Base-by-base conservation (phyloP, 192 early-diverging fungal species). In the Oehlia diaphana region DNA sequence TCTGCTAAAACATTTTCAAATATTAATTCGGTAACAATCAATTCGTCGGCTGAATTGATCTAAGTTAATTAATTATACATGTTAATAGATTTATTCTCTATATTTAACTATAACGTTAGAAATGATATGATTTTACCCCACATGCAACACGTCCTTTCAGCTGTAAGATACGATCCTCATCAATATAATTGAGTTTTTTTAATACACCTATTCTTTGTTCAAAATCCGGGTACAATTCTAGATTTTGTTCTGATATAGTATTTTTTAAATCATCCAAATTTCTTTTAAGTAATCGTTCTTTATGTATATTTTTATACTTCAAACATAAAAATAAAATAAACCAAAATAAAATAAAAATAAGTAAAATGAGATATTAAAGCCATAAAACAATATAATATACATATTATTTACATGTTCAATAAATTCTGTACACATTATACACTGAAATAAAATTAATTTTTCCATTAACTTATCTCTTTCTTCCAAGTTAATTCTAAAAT, bases 71-170 rank as follows among this genome's bases (percentile, higher is more conserved):
- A 79, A n/a, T 58, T 23, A 19, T 9, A 19, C 2, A 50, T 19
- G 84, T 44, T 67, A 39, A 39, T 47, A 44, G 9, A 42, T 42
- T 79, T 79, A 28, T 37, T 28, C n/a, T 74, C n/a, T 33, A 65
- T 33, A 65, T 71, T 33, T 9, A 33, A n/a, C 28, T 5, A 6
- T 33, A 7, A 37, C 19, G 9, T 21, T 63, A 39, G 4, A 37
- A 37, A 37, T 37, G 3, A 37, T 37, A 37, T 33, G 8, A 28
- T 83, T 23, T 28, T 73, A 92, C 90, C 83, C 98, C 96, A 84
- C 97, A 98, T 0, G 96, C 98, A 0, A 99, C 95, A 4, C 94
- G 91, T 26, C 98, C 98, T 86, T 98, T 99, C 70, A 97, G 91
- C 78, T 95, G 93, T 21, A 99, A 96, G 4, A 94, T 95, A 37